Base-by-base conservation (phyloP, 2,329 filamentous ascomycete species). In the Fusarium oxysporum region DNA sequence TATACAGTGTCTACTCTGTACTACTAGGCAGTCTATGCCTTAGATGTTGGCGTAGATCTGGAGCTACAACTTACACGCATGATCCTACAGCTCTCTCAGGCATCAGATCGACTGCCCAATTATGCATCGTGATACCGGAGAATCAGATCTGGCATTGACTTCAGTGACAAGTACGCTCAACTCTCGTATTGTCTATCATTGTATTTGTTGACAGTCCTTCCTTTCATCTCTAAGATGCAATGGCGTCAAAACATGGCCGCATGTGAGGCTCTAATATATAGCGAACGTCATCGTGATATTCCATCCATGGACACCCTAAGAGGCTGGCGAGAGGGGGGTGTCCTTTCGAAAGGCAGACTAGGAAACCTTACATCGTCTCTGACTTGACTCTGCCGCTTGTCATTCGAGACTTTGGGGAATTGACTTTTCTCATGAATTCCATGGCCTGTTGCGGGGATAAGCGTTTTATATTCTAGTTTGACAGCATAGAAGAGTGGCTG, bases 271-370 rank as follows among this genome's bases (percentile, higher is more conserved):
- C 47, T 19, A 21, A 23, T 19, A 33, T 19, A 56, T 62, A 30
- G 47, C 51, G 37, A 41, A 71, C 62, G 68, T 63, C 62, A 71
- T 71, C 37, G 38, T 41, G n/a, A 53, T 48, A 28, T 45, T 63
- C 35, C 28, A 32, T 37, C 38, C 35, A 68, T 30, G 14, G n/a
- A 65, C 57, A 44, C 65, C 58, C 45, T 37, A 17, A 21, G 16
- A 37, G 35, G 40, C 25, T 57, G 44, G 28, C 12, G 25, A 57
- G 32, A 41, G 63, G 65, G 60, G 55, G 44, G 62, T 57, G 55
- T 58, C 28, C 32, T 37, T 40, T 21, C 21, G 14, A 41, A 32
- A 30, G 23, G 25, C 25, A 51, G 50, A 32, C 65, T 69, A 68
- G 45, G 25, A 28, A 58, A 50, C 25, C 30, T 33, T 68, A 35